Evolutionary conservation across 2,329 filamentous ascomycete genomes (phyloP).

Genomic region (Purpureocillium lavendulum): DNA sequence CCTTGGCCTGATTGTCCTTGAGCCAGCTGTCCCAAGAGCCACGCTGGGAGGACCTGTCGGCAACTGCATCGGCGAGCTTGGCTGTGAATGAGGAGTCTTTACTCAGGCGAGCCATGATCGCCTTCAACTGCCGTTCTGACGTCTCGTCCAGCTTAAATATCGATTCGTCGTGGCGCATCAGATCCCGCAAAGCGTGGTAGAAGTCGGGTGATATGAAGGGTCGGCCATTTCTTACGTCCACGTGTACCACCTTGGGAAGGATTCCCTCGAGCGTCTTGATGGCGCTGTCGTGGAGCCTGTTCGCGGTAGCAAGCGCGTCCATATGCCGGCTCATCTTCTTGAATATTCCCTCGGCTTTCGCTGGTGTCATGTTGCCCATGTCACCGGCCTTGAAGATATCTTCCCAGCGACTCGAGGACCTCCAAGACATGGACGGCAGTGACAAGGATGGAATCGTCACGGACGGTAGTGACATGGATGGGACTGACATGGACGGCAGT

Average conservation of each 20-base stretch:
- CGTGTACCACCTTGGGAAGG: constrained; percentile 49
- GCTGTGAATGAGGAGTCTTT: constrained; percentile 21
- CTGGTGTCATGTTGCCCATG: constrained; percentile 8
- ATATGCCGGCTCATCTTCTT: constrained; percentile 21
- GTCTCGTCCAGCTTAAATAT: constrained; percentile 39
- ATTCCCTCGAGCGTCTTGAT: constrained; percentile 35
- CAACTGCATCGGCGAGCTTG: too few species aligned
- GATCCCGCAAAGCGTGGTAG: constrained; percentile 53
- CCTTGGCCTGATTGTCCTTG: constrained; percentile 35
- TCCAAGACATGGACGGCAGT: too few species aligned
- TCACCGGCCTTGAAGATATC: neutral
- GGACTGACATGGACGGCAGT: too few species aligned
- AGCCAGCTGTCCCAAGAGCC: constrained; percentile 45
- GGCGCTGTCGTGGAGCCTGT: constrained; percentile 25
- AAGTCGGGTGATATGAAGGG: constrained; percentile 51
- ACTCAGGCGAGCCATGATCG: constrained; percentile 32
- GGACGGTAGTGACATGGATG: too few species aligned
- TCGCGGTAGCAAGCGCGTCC: constrained; percentile 17
- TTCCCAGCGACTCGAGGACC: too few species aligned
- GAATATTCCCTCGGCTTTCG: constrained; percentile 13
- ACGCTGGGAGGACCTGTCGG: too few species aligned
- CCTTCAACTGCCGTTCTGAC: constrained; percentile 38
- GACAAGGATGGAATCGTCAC: too few species aligned
- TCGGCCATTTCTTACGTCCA: constrained; percentile 44
- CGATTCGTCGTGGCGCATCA: constrained; percentile 39